phyloP scores from a whole-genome alignment of 306 rosid species.

The Rosa chinensis region DNA sequence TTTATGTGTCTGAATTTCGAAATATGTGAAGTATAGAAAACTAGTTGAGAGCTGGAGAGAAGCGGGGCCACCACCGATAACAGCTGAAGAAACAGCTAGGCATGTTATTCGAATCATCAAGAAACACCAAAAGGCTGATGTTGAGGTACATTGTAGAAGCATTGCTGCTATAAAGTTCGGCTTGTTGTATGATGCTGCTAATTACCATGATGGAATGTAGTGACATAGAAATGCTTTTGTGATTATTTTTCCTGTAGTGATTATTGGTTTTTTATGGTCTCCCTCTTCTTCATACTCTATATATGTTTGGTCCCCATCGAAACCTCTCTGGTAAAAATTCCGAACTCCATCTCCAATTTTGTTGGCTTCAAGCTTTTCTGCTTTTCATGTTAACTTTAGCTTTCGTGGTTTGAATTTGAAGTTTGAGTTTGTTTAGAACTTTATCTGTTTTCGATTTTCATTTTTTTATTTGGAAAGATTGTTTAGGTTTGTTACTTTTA shows the following conservation, averaged over 20 bases:
- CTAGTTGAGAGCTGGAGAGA: conserved; percentile 70
- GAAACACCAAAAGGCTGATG: conserved; percentile 71
- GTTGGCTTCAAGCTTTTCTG: no score
- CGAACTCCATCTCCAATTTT: no score
- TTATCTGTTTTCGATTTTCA: no score
- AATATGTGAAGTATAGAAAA: conserved; percentile 71
- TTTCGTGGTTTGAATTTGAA: no score
- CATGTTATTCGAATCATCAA: conserved; percentile 66
- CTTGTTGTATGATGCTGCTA: background rate
- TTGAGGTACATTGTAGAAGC: conserved; percentile 54
- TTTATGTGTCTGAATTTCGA: background rate
- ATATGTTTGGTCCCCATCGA: no score
- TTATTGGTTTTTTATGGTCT: conserved; percentile 35
- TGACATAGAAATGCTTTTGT: background rate
- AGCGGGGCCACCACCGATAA: conserved; percentile 68
- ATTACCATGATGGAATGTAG: background rate
- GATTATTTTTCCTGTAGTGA: conserved; percentile 16
- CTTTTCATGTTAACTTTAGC: no score
- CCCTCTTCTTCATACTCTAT: conserved; percentile 25
- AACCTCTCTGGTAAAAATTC: no score
- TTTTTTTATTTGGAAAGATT: no score
- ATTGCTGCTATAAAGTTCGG: background rate
- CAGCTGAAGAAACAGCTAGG: conserved; percentile 76
- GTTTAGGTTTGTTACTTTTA: no score
- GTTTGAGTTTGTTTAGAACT: no score